Conservation (phyloP, 2,329 filamentous ascomycete species). For the Davidsoniella australis region DNA sequence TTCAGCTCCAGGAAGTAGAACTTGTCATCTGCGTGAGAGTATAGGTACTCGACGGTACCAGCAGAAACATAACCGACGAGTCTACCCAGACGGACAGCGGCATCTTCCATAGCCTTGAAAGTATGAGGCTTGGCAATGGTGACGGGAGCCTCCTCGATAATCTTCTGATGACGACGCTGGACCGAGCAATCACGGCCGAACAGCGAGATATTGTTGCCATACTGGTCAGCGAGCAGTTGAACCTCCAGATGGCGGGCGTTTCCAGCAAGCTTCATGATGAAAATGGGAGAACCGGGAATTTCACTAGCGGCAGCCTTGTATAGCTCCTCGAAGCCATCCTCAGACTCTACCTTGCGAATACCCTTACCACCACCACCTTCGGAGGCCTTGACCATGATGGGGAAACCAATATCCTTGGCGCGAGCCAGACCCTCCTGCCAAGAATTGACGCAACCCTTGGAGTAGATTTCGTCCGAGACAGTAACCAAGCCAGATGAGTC, state of each 20-base stretch:
- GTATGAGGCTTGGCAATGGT: slow-evolving; percentile 81
- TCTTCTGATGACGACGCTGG: slow-evolving; percentile 96
- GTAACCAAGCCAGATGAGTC: slow-evolving; percentile 81
- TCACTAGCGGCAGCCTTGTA: slow-evolving; percentile 96
- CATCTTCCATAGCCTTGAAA: slow-evolving; percentile 93
- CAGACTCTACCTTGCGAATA: slow-evolving; percentile 82
- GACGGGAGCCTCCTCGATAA: slow-evolving; percentile 96
- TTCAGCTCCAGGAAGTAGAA: slow-evolving; percentile 99
- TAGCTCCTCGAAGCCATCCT: slow-evolving; percentile 68
- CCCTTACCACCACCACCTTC: slow-evolving; percentile 98
- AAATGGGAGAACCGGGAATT: slow-evolving; percentile 96
- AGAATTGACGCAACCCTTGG: slow-evolving; percentile 76
- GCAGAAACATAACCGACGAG: slow-evolving; percentile 97
- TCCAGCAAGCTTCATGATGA: slow-evolving; percentile 98
- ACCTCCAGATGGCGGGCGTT: slow-evolving; percentile 95
- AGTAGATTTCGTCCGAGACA: slow-evolving; percentile 69
- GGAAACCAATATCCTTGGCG: slow-evolving; percentile 86
- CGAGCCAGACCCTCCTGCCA: slow-evolving; percentile 79
- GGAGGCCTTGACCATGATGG: slow-evolving; percentile 99
- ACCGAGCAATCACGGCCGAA: slow-evolving; percentile 98
- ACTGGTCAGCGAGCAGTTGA: slow-evolving; percentile 92
- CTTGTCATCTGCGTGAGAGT: slow-evolving; percentile 93
- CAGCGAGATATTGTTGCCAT: slow-evolving; percentile 98
- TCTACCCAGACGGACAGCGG: slow-evolving; percentile 80
- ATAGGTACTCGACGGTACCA: slow-evolving; percentile 96